Conservation (phyloP, 371 early-diverging fungal genomes). For the Capillidium heterosporum region DNA sequence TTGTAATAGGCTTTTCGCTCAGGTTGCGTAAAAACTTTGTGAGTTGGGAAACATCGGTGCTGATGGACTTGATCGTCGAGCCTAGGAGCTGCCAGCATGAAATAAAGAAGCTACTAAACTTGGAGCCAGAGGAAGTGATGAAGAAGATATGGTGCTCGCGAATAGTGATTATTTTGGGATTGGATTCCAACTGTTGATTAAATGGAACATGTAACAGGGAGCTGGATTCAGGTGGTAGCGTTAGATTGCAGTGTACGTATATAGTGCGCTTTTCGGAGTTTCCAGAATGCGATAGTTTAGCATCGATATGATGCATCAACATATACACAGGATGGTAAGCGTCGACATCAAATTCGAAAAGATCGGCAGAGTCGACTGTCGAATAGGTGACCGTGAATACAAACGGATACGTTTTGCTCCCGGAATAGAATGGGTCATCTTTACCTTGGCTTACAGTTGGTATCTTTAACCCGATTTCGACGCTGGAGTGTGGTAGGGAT, state of each 20-base stretch:
- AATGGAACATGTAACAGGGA: background rate
- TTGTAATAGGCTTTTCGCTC: background rate
- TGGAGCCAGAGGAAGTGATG: background rate
- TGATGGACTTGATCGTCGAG: background rate
- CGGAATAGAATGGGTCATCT: background rate
- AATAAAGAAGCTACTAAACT: background rate
- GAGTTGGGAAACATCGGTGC: background rate
- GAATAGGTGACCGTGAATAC: slow-evolving; percentile 2
- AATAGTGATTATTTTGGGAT: background rate
- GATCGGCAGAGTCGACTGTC: background rate
- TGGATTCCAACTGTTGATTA: background rate
- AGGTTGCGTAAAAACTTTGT: background rate
- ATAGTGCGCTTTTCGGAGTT: slow-evolving; percentile 1
- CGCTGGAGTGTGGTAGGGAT: background rate
- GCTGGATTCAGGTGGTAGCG: background rate
- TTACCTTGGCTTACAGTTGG: background rate
- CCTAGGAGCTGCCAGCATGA: slow-evolving; percentile 1
- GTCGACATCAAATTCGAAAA: background rate
- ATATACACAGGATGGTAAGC: background rate
- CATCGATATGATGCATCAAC: background rate
- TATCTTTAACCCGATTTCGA: slow-evolving; percentile 4
- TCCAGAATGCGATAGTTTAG: background rate
- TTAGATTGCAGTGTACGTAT: background rate
- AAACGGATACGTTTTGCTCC: background rate
- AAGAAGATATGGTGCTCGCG: background rate